A percentile compares a stretch with the other conserved stretches of the same genome.
phyloP scores from a whole-genome alignment of 768 basidiomycete genomes.

The Panellus pusillus region DNA sequence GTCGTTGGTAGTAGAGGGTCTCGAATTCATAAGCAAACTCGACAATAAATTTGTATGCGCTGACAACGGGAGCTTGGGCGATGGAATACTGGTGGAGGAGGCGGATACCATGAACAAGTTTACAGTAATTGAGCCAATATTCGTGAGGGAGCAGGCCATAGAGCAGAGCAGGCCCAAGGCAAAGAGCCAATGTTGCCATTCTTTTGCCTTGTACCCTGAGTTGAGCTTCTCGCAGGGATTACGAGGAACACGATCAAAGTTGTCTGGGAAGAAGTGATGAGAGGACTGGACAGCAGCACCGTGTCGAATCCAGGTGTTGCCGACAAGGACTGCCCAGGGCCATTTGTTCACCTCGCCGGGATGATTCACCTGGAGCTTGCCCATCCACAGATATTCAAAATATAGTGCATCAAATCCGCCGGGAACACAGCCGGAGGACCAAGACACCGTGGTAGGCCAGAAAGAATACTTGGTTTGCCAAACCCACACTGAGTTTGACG shows the following conservation, averaged over 20 bases:
- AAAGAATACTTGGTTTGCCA: neutral
- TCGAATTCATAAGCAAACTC: slow-evolving; percentile 28
- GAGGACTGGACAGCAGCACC: too few relatives aligned
- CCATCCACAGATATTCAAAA: neutral
- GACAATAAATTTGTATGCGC: slow-evolving; percentile 13
- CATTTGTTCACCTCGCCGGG: too few relatives aligned
- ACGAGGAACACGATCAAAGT: slow-evolving; percentile 25
- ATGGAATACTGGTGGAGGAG: slow-evolving; percentile 19
- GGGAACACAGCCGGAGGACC: neutral
- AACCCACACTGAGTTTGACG: neutral
- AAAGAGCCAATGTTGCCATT: slow-evolving; percentile 22
- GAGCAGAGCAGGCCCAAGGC: slow-evolving; percentile 25
- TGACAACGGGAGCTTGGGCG: slow-evolving; percentile 4
- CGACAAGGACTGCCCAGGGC: too few relatives aligned
- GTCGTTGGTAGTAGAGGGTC: slow-evolving; percentile 25
- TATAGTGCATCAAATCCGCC: neutral
- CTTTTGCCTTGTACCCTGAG: slow-evolving; percentile 27
- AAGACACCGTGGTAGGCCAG: neutral
- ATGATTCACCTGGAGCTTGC: too few relatives aligned
- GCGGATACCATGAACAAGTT: slow-evolving; percentile 19
- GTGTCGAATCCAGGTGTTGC: too few relatives aligned
- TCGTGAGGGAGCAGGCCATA: slow-evolving; percentile 12
- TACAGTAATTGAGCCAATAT: slow-evolving; percentile 25
- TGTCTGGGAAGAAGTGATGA: too few relatives aligned
- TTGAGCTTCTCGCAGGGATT: slow-evolving; percentile 28